Base-by-base conservation (phyloP, 768 basidiomycete genomes). In the Clitopilus hobsonii region DNA sequence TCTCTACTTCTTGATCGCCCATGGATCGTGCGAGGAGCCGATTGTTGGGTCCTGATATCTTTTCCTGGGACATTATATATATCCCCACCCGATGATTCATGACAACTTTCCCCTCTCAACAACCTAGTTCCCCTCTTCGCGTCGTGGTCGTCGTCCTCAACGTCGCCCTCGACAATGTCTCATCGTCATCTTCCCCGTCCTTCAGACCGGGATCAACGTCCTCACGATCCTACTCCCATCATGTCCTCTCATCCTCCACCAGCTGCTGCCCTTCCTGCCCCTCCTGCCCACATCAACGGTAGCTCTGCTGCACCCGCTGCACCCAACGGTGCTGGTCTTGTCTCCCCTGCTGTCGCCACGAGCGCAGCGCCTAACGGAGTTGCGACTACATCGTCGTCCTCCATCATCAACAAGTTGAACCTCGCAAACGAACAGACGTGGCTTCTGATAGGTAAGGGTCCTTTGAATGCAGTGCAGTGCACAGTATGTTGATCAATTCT, bases 391-490 rank as follows among this genome's bases (percentile, higher is more conserved):
- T 59, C 69, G 11, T 62, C 75, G 27, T 10, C 41, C n/a, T 45
- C 41, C n/a, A 81, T 85, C 52, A 83, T 91, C 56, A 83, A 88
- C 71, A 91, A 91, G 59, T 80, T 97, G 52, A 84, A 88, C 20
- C 74, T 79, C 29, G 91, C 94, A 51, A 96, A 97, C 71, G 94
- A 96, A 67, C 88, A 92, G 71, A 96, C 94, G 38, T 97, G 94
- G 94, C 83, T 94, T 58, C 75, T 95, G 63, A 94, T 96, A 69
- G 94, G 94, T 91, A 66, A 45, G 55, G 49, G 30, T 56, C 38
- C 36, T 56, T 54, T 54, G 48, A 16, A 3, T 20, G 22, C 22
- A 16, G 22, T 23, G 10, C 11, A 11, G 22, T 18, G 18, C 22
- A 8, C 10, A 10, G 41, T 10, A 27, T 49, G 38, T 30, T 53